Base-by-base conservation (phyloP, 805 yeast genomes). In the Barnettozyma populi region DNA sequence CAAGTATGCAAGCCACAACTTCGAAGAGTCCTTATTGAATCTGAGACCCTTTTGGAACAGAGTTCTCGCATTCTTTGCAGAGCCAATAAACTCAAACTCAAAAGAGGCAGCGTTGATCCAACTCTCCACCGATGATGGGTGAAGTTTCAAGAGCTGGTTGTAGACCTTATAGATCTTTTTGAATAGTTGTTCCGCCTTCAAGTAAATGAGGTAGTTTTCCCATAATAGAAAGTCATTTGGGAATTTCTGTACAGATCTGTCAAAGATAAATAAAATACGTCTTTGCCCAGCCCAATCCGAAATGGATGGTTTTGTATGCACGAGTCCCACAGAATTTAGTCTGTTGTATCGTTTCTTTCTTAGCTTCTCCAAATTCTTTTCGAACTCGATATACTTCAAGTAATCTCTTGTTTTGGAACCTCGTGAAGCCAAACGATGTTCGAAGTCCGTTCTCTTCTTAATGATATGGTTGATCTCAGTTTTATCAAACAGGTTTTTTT, bases 91-190 rank as follows among this genome's bases (percentile, higher is more conserved):
- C 57, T 92, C 97, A 59, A 87, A 84, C 68, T 94, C 98, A 67
- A 88, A 89, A 62, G 87, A 87, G 27, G 97, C 97, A 21, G 97
- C 97, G 59, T 88, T 79, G 38, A 94, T 79, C 99, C 99, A 94
- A 16, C 92, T 86, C 57, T 84, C 86, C 2, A 89, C 78, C 60
- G 90, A 86, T 38, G 86, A 77, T n/a, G 99, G 98, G 63, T 94
- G 98, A 53, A 90, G 69, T 65, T 84, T 88, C 57, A 94, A 72
- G 55, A 92, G 72, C 49, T 80, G 78, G 6, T 90, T 82, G 64
- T 90, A 88, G 7, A 88, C 81, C 53, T 80, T 81, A 62, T 86
- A 87, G 16, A 85, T 79, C 45, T 80, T 80, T 58, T 82, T 84
- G 52, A 84, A 79, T 4, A 89, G 81, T 9, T 86, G 86, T 46